A percentile compares a stretch with the other conserved stretches of the same genome.
phyloP scores from a whole-genome alignment of 768 basidiomycete species.

The Leccinum broughii region DNA sequence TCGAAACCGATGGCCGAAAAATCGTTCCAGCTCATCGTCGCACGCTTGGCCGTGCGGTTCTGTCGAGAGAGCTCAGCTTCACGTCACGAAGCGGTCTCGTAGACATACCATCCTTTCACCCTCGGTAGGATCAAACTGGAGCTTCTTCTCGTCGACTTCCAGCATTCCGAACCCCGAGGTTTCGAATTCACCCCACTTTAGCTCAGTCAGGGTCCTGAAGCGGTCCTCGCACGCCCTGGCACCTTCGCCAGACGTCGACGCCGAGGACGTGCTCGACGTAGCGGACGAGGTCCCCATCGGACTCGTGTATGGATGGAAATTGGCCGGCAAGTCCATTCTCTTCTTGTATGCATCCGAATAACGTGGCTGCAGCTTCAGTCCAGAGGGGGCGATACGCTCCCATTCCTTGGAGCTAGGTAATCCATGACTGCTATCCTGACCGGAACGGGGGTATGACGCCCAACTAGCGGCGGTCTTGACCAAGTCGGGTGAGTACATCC shows the following conservation, averaged over 20 bases:
- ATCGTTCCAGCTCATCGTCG: conserved; percentile 88
- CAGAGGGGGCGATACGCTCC: conserved; percentile 67
- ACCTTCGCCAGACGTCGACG: conserved; percentile 37
- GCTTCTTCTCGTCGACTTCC: conserved; percentile 58
- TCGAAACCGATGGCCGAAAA: conserved; percentile 84
- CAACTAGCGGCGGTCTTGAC: conserved; percentile 62
- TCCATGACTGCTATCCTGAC: conserved; percentile 28
- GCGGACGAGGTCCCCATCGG: conserved; percentile 38
- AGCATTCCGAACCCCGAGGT: conserved; percentile 70
- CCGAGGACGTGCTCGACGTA: conserved; percentile 43
- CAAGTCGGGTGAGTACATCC: conserved; percentile 86
- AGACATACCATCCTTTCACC: conserved; percentile 63
- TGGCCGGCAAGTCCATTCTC: conserved; percentile 65
- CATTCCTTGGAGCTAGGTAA: conserved; percentile 70
- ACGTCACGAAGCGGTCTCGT: not conserved
- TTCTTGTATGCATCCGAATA: conserved; percentile 79
- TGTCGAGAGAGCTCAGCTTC: conserved; percentile 30
- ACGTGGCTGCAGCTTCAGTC: conserved; percentile 58
- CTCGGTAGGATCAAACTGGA: conserved; percentile 93
- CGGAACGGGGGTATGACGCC: conserved; percentile 38
- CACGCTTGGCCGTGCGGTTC: conserved; percentile 71
- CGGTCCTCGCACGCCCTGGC: conserved; percentile 58
- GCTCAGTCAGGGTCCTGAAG: conserved; percentile 78
- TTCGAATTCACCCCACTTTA: conserved; percentile 94
- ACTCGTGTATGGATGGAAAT: conserved; percentile 53